These are phyloP conservation scores for Talaromyces sp. DNA, from an alignment of 2,329 filamentous ascomycete species.

Conservation along the genomic window DNA sequence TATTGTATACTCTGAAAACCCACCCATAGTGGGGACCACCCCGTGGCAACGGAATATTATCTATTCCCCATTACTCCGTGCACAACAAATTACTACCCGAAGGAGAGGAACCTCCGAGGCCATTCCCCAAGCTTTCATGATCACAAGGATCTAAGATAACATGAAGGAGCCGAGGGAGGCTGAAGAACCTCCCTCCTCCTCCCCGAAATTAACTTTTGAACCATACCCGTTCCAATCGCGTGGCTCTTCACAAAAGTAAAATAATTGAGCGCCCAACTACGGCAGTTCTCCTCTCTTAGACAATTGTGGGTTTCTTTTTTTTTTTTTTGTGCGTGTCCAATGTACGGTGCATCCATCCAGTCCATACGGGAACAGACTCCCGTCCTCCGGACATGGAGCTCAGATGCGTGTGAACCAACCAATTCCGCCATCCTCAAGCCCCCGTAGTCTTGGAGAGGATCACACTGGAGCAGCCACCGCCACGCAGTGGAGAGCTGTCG, in stretches of 20 bases:
- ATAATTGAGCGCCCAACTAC: no score
- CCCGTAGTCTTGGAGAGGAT: background rate
- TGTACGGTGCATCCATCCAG: no score
- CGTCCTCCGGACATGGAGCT: background rate
- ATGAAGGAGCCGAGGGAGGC: constrained; percentile 17
- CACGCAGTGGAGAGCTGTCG: constrained; percentile 17
- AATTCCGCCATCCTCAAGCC: background rate
- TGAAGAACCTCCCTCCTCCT: constrained; percentile 12
- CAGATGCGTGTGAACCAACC: background rate
- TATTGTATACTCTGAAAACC: background rate
- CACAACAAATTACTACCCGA: no score
- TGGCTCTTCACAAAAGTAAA: background rate
- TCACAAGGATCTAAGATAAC: constrained; percentile 17
- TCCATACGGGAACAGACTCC: background rate
- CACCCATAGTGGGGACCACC: constrained; percentile 6
- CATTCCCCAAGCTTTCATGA: constrained; percentile 18
- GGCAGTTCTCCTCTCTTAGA: no score
- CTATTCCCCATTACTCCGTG: no score
- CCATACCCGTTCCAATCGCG: constrained; percentile 6
- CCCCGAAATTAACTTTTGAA: constrained; percentile 14
- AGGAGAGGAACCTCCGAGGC: background rate
- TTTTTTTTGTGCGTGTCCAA: no score
- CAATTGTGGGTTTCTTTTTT: background rate
- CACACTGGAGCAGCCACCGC: constrained; percentile 17
- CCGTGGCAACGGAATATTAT: background rate